A percentile compares a stretch with the other conserved stretches of the same genome.
phyloP scores from a whole-genome alignment of 257 asterid genomes.

The Rehmannia glutinosa region DNA sequence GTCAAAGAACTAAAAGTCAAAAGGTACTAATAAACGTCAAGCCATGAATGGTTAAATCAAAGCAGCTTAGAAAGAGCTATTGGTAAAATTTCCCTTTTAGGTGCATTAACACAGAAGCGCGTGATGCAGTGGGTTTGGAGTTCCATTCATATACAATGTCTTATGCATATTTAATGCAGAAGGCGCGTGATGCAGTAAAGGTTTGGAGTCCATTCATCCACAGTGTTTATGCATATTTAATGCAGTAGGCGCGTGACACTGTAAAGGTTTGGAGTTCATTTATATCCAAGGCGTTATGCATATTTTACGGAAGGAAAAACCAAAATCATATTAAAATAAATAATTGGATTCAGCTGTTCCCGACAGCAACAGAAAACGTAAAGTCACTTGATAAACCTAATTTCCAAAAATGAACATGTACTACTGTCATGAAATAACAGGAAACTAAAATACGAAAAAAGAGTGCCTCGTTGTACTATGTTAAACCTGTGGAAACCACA shows the following conservation, averaged over 20 bases:
- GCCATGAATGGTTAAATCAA: background rate
- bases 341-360: slow-evolving; percentile 15
- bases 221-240: background rate
- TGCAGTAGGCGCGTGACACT: background rate
- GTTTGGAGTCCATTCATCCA: background rate
- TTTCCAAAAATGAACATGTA: slow-evolving; percentile 7
- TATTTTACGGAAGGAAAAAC: background rate
- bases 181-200: background rate
- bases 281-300: background rate
- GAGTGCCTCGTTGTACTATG: background rate
- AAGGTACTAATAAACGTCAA: background rate
- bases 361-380: slow-evolving; percentile 7
- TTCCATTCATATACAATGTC: background rate
- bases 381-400: background rate
- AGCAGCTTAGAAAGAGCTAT: background rate
- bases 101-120: background rate
- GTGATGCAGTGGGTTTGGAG: background rate
- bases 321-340: background rate
- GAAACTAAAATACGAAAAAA: too few relatives aligned
- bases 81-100: background rate
- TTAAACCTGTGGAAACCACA: background rate
- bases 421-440: too few relatives aligned
- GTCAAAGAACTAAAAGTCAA: background rate
- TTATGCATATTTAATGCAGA: background rate
- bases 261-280: background rate